Percentiles rank a stretch among this genome's conserved stretches.
Evolutionary conservation across 2,329 filamentous ascomycete genomes (phyloP).

Genomic region (Emergomyces pasteurianus): DNA sequence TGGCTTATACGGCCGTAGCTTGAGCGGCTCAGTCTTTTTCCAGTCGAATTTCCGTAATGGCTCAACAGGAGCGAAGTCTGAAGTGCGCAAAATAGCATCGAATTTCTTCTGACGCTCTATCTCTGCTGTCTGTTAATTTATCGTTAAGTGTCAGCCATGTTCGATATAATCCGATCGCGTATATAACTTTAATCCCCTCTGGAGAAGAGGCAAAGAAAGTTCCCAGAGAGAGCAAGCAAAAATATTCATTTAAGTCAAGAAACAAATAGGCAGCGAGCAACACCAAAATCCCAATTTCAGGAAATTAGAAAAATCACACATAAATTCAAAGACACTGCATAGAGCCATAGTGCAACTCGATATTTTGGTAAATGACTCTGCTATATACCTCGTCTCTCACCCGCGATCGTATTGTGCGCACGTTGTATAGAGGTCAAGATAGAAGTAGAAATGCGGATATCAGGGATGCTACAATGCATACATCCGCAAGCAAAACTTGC

Average conservation of each 20-base stretch:
- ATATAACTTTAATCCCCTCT: not conserved
- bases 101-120: not conserved
- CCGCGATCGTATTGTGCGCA: not conserved
- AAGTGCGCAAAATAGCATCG: not conserved
- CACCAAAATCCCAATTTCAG: not conserved
- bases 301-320: too few species aligned
- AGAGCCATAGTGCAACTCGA: not conserved
- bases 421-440: too few species aligned
- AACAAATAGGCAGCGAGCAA: not conserved
- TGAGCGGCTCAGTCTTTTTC: constrained; percentile 39
- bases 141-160: not conserved
- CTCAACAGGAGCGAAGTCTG: constrained; percentile 8
- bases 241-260: not conserved
- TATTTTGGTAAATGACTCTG: not conserved
- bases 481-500: not conserved
- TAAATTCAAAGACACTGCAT: not conserved
- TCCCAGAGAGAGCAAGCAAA: not conserved
- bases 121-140: not conserved
- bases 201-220: not conserved
- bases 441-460: not conserved
- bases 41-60: constrained; percentile 42
- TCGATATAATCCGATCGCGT: not conserved
- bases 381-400: not conserved
- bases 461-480: not conserved
- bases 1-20: constrained; percentile 47